phyloP scores from a whole-genome alignment of 116 monocot species.

The Phalaenopsis hybrid region DNA sequence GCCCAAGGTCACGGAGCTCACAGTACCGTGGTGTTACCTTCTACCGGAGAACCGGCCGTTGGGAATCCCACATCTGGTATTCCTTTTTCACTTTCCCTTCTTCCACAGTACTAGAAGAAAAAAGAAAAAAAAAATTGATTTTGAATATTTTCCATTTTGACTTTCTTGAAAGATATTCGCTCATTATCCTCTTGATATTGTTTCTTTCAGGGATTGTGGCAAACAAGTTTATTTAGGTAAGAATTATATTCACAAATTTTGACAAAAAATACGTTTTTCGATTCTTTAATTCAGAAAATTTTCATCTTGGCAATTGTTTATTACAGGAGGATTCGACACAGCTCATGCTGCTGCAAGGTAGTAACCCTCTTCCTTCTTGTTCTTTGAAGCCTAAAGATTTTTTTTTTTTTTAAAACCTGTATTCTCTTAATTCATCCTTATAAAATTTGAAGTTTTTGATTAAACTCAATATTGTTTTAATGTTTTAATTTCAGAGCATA shows the following conservation, averaged over 20 bases:
- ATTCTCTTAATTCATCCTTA: not conserved
- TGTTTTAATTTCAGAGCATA: slow-evolving; percentile 38
- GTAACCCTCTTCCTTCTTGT: not conserved
- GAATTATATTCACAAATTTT: not conserved
- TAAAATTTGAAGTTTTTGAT: not conserved
- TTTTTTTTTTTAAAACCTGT: not conserved
- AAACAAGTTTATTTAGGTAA: slow-evolving; percentile 87
- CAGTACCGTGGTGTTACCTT: slow-evolving; percentile 94
- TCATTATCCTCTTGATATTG: no score
- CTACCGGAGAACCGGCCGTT: slow-evolving; percentile 85
- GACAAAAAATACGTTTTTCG: not conserved
- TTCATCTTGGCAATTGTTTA: slow-evolving; percentile 2
- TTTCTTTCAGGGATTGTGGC: slow-evolving; percentile 72
- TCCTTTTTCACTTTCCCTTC: not conserved
- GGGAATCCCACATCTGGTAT: slow-evolving; percentile 96
- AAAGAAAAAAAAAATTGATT: not conserved
- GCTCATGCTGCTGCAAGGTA: slow-evolving; percentile 74
- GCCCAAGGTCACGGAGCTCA: slow-evolving; percentile 82
- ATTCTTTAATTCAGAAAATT: not conserved
- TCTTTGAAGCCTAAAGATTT: no score
- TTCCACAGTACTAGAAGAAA: not conserved
- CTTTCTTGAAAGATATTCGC: not conserved
- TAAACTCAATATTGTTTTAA: not conserved
- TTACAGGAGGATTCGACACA: slow-evolving; percentile 82
- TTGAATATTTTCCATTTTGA: not conserved